Conservation (phyloP, 2,329 filamentous ascomycete genomes). For the Apiospora hydei region DNA sequence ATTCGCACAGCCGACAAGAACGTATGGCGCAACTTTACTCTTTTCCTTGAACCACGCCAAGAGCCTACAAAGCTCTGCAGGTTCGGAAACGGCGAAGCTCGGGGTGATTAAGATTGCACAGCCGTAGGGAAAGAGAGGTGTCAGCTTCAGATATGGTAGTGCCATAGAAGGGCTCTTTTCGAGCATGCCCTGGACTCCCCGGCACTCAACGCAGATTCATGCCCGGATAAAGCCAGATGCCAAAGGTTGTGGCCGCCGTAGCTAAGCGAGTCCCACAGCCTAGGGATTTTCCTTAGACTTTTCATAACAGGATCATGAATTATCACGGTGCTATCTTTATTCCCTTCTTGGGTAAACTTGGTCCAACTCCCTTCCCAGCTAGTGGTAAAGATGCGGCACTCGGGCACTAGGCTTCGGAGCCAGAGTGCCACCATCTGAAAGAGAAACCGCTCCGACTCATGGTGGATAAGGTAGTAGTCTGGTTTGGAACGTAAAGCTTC, state of each 20-base stretch:
- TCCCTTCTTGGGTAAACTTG: conserved; percentile 36
- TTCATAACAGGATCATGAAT: conserved; percentile 38
- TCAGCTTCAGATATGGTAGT: conserved; percentile 42
- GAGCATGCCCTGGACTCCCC: not conserved
- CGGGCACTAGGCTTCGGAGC: conserved; percentile 36
- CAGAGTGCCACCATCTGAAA: conserved; percentile 17
- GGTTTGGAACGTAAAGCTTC: conserved; percentile 34
- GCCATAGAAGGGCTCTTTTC: not conserved
- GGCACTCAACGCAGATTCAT: not conserved
- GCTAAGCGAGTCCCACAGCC: conserved; percentile 37
- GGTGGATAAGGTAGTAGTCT: conserved; percentile 36
- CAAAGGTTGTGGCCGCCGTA: conserved; percentile 34
- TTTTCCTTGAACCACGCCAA: conserved; percentile 48
- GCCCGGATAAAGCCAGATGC: conserved; percentile 26
- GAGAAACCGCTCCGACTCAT: conserved; percentile 8
- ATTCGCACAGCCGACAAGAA: conserved; percentile 47
- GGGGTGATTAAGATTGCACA: conserved; percentile 56
- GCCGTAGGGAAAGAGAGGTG: conserved; percentile 53
- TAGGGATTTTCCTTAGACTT: conserved; percentile 37
- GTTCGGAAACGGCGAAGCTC: conserved; percentile 57
- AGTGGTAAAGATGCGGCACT: conserved; percentile 40
- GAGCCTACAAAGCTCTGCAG: conserved; percentile 46
- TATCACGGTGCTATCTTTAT: conserved; percentile 40
- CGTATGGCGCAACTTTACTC: conserved; percentile 31
- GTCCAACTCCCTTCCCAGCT: conserved; percentile 36